Conservation (phyloP, 257 asterid genomes). For the Solanum neorickii region DNA sequence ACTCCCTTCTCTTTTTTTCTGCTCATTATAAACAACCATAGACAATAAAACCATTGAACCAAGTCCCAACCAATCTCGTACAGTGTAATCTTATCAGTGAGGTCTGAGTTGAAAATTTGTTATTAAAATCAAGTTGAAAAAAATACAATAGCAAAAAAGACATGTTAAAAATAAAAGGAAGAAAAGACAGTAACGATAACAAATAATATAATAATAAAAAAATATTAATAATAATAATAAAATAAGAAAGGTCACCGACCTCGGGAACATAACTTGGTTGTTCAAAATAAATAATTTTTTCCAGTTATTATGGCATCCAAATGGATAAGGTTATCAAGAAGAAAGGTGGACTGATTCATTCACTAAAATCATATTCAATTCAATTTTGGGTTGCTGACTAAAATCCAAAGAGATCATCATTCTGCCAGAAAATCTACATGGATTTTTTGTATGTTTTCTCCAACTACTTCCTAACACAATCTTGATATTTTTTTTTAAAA, state of each 20-base stretch:
- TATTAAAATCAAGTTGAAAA: neutral
- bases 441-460: neutral
- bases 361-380: neutral
- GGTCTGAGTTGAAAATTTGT: fast-evolving
- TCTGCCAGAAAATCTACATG: neutral
- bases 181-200: neutral
- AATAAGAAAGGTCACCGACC: neutral
- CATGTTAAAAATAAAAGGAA: neutral
- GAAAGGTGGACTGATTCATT: neutral
- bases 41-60: neutral
- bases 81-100: neutral
- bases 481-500: neutral
- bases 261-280: neutral
- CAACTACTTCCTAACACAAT: neutral
- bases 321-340: constrained; percentile 2
- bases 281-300: neutral
- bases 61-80: neutral
- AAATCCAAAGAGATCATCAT: neutral
- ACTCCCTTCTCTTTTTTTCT: neutral
- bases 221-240: neutral
- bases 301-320: neutral
- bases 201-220: neutral
- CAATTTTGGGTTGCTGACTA: neutral
- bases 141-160: fast-evolving
- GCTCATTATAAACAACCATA: neutral